A percentile compares a stretch with the other conserved stretches of the same genome.
These are phyloP conservation scores for Beta vulgaris DNA, from an alignment of 148 eudicot species.

Conservation along the genomic window DNA sequence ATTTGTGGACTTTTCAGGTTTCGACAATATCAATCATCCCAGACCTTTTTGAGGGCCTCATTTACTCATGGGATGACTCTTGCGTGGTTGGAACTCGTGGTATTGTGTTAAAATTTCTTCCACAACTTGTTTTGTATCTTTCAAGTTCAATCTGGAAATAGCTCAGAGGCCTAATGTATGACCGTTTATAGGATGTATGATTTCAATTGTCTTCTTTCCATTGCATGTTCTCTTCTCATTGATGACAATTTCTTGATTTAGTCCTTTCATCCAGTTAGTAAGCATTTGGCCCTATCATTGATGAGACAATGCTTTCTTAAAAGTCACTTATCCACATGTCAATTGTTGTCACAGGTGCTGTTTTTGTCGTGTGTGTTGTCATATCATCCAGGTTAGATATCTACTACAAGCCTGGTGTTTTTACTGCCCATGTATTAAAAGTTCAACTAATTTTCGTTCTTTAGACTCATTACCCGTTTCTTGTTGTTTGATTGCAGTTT, in stretches of 20 bases:
- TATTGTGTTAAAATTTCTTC: too few species aligned
- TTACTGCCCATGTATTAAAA: conserved; percentile 1
- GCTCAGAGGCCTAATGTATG: too few species aligned
- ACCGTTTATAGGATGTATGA: too few species aligned
- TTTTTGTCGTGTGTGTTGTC: conserved; percentile 55
- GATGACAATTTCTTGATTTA: background rate
- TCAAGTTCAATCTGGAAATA: too few species aligned
- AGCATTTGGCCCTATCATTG: background rate
- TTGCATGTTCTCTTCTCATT: background rate
- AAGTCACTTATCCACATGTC: background rate
- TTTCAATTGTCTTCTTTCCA: too few species aligned
- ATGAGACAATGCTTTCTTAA: background rate
- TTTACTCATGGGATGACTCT: too few species aligned
- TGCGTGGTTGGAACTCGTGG: too few species aligned
- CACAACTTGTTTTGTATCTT: too few species aligned
- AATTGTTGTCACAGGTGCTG: conserved; percentile 51
- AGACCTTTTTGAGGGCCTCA: too few species aligned
- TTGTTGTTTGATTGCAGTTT: conserved; percentile 45
- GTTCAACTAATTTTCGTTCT: background rate
- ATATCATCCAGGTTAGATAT: conserved; percentile 54
- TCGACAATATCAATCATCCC: too few species aligned
- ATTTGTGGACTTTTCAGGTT: too few species aligned
- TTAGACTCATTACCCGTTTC: conserved; percentile 12
- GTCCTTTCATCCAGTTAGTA: background rate
- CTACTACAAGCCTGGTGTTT: conserved; percentile 3